These are phyloP conservation scores for Nothophoma quercina DNA, from an alignment of 2,329 filamentous ascomycete species.

Conservation along the genomic window DNA sequence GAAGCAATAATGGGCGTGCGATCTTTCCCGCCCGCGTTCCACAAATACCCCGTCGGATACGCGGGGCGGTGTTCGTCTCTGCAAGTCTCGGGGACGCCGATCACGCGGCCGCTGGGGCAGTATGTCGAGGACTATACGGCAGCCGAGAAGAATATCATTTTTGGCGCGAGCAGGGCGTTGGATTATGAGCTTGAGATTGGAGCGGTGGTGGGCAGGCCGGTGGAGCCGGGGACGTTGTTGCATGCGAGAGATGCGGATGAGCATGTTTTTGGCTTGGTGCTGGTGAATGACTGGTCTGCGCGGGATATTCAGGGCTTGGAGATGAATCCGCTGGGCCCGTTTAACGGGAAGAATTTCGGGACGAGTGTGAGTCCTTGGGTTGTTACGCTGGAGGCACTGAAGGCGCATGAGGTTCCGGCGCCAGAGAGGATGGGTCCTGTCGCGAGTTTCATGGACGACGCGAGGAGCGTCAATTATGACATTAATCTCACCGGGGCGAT, in stretches of 20 bases:
- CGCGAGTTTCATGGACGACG: conserved; percentile 36
- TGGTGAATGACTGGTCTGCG: conserved; percentile 70
- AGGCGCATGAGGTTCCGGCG: conserved; percentile 38
- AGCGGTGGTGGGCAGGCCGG: conserved; percentile 53
- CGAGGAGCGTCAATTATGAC: conserved; percentile 31
- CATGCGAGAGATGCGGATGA: conserved; percentile 55
- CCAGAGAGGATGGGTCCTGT: conserved; percentile 32
- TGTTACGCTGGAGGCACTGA: conserved; percentile 66
- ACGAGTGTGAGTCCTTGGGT: conserved; percentile 70
- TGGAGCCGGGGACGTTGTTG: conserved; percentile 49
- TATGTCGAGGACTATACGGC: conserved; percentile 32
- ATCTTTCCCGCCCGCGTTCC: conserved; percentile 36
- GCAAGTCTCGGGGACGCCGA: conserved; percentile 55
- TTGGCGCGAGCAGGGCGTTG: conserved; percentile 51
- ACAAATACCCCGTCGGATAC: conserved; percentile 58
- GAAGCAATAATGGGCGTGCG: conserved; percentile 36
- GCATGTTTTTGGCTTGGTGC: conserved; percentile 69
- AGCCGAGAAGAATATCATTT: conserved; percentile 60
- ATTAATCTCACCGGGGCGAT: conserved; percentile 35
- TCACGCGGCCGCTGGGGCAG: conserved; percentile 36
- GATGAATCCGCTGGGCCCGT: conserved; percentile 67
- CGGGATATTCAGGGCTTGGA: conserved; percentile 69
- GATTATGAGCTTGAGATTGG: conserved; percentile 62
- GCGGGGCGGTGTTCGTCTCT: conserved; percentile 64
- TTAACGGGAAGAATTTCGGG: conserved; percentile 68